A percentile compares a stretch with the other conserved stretches of the same genome.
Conservation (phyloP, 371 early-diverging fungal genomes). For the Mortierella sp. region DNA sequence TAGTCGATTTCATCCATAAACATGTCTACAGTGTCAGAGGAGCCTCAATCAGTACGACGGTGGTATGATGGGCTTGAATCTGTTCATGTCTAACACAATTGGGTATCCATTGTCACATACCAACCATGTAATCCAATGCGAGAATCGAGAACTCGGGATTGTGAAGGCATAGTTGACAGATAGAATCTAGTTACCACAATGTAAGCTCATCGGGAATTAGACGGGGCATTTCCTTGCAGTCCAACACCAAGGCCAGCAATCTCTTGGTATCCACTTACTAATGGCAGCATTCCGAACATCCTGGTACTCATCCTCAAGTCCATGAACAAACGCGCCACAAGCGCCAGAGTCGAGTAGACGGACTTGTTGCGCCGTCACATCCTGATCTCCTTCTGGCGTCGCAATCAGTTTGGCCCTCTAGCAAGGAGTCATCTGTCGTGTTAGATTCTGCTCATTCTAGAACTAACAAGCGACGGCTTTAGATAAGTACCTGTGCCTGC, state of each 20-base stretch:
- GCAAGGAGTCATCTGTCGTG: not conserved
- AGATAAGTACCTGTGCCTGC: constrained; percentile 32
- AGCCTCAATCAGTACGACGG: no score
- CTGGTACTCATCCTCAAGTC: constrained; percentile 90
- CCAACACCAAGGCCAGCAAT: no score
- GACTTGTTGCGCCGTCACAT: constrained; percentile 73
- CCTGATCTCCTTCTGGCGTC: constrained; percentile 73
- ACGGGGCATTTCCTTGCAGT: not conserved
- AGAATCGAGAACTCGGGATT: constrained; percentile 70
- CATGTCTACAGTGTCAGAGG: constrained; percentile 71
- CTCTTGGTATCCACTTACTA: constrained; percentile 57
- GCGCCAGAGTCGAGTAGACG: constrained; percentile 77
- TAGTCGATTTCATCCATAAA: constrained; percentile 91
- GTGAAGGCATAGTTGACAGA: constrained; percentile 76
- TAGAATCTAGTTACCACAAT: constrained; percentile 67
- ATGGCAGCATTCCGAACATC: constrained; percentile 88
- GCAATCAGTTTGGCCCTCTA: constrained; percentile 59
- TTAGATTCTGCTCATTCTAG: no score
- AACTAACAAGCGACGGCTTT: not conserved
- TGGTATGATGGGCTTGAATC: no score
- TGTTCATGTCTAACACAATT: not conserved
- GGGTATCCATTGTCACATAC: constrained; percentile 48
- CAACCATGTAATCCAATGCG: constrained; percentile 81
- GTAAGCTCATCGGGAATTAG: not conserved
- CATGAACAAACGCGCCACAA: constrained; percentile 93